Conservation (phyloP, 1,284 basidiomycete species). For the Ustilago crameri region DNA sequence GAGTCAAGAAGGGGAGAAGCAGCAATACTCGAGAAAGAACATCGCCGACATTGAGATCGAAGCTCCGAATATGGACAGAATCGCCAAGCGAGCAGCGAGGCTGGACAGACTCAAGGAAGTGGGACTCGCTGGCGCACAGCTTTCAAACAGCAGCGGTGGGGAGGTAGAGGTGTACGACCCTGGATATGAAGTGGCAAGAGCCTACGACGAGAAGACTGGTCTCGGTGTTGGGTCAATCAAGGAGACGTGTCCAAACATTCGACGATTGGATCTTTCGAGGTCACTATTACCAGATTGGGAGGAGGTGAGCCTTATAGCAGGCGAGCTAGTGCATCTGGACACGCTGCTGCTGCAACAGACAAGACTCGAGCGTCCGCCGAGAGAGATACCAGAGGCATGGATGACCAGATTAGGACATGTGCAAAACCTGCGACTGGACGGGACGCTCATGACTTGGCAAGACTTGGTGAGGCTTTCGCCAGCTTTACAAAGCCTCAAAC, state of each 20-base stretch:
- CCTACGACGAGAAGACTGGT: constrained; percentile 67
- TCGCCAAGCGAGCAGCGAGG: constrained; percentile 77
- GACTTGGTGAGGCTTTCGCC: constrained; percentile 72
- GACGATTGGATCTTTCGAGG: constrained; percentile 82
- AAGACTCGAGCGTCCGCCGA: constrained; percentile 67
- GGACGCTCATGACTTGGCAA: constrained; percentile 77
- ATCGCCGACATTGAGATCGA: constrained; percentile 79
- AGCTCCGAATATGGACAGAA: constrained; percentile 82
- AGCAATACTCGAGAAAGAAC: constrained; percentile 70
- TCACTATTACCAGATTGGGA: constrained; percentile 82
- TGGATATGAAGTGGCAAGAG: constrained; percentile 72
- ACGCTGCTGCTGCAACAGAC: constrained; percentile 73
- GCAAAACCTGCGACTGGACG: constrained; percentile 80
- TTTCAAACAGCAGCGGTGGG: constrained; percentile 6
- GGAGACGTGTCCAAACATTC: constrained; percentile 77
- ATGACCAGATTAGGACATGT: constrained; percentile 73
- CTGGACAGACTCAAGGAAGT: constrained; percentile 79
- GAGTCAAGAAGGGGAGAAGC: constrained; percentile 33
- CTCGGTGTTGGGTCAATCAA: constrained; percentile 74
- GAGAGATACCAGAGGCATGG: constrained; percentile 40
- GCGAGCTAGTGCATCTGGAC: constrained; percentile 76
- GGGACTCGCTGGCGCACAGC: constrained; percentile 75
- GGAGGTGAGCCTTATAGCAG: constrained; percentile 75
- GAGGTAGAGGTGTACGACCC: constrained; percentile 17
- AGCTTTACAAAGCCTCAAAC: constrained; percentile 75